Base-by-base conservation (phyloP, 2,329 filamentous ascomycete species). In the Scorias spongiosa region DNA sequence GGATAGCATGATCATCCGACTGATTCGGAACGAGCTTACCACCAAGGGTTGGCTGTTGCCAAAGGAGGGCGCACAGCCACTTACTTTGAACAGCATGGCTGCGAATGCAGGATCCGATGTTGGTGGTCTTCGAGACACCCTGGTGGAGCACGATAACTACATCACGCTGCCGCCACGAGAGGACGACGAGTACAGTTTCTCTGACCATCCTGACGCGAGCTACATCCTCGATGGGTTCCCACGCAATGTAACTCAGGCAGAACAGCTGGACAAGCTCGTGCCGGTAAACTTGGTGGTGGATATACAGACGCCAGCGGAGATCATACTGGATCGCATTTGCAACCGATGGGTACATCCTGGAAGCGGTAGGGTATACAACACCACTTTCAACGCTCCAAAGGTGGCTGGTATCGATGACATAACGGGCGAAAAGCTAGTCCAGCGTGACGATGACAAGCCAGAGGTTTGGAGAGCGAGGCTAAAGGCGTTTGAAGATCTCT, bases 141-240 rank as follows among this genome's bases (percentile, higher is more conserved):
- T 44, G 37, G 32, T 44, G 28, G 40, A 30, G 11, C 62, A 64
- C 42, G 62, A 66, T 41, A 60, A 64, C 43, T 63, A 63, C 45
- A 63, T 68, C 17, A 66, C 66, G 18, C 42, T 57, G 12, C 52
- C 42, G 55, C 64, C 41, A 41, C 54, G 36, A 49, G 49, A 51
- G 49, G 53, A 61, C 6, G 46, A 51, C 29, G 54, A 68, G 29
- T 71, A 67, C 57, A 61, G 59, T 28, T 70, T 67, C 55, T 67
- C 80, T 41, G 74, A 91, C 37, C 74, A 81, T 49, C 83, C 87
- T 0, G 69, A 77, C 1, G 86, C 87, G 8, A 94, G 87, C 1
- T 96, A 95, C 63, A 83, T 98, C 50, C 81, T 98, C 43, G 91
- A 98, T 61, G 91, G 91, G 12, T 98, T 96, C 64, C 91, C 91